A percentile compares a stretch with the other conserved stretches of the same genome.
Conservation (phyloP, 1,139 yeast genomes). For the Suhomyces bokatorum region DNA sequence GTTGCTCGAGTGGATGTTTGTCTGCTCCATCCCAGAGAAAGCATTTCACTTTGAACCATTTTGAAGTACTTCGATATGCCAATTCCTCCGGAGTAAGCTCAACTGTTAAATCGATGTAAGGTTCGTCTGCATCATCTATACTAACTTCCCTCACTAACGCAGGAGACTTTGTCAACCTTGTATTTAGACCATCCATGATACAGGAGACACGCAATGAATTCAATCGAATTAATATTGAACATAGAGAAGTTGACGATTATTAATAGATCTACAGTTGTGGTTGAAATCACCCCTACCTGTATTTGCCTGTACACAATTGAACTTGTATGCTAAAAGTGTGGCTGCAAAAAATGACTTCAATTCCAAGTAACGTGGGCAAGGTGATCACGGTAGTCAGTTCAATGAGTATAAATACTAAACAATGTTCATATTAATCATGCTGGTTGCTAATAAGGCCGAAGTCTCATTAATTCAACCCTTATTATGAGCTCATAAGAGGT, state of each 20-base stretch:
- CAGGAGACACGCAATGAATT: too few species aligned
- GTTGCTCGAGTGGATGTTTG: conserved; percentile 36
- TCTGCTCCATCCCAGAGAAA: conserved; percentile 53
- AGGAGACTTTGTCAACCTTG: neutral
- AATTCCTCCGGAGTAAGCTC: conserved; percentile 33
- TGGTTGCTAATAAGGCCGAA: too few species aligned
- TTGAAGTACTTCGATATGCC: conserved; percentile 22
- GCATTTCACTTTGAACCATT: conserved; percentile 27
- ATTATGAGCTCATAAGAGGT: neutral
- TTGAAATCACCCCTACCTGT: neutral
- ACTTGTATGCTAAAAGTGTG: neutral
- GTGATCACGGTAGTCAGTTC: neutral
- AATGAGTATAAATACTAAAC: neutral
- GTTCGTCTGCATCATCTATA: neutral
- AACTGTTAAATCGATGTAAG: conserved; percentile 18
- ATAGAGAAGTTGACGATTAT: neutral
- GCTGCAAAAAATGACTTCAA: neutral
- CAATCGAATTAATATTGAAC: neutral
- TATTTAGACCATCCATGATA: neutral
- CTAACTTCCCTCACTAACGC: neutral
- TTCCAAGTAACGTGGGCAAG: neutral
- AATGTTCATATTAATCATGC: too few species aligned
- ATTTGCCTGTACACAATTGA: too few species aligned
- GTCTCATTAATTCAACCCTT: neutral
- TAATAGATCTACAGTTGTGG: neutral